A percentile compares a stretch with the other conserved stretches of the same genome.
These are phyloP conservation scores for Bullera alba DNA, from an alignment of 768 basidiomycete genomes.

Conservation along the genomic window DNA sequence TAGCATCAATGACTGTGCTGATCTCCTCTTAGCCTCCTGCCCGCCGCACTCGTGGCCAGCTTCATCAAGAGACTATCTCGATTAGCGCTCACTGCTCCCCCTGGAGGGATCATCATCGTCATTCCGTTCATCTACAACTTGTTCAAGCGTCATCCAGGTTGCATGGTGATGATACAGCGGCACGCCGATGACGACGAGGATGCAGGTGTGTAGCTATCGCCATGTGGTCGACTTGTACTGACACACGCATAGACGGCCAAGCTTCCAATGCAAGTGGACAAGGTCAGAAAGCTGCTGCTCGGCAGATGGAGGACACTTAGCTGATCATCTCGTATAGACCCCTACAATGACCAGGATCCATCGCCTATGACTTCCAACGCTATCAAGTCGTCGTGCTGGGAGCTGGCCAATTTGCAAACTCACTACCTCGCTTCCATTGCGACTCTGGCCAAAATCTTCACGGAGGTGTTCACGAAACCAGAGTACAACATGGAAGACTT, in stretches of 20 bases:
- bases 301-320: slow-evolving; percentile 3
- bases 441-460: slow-evolving; percentile 77
- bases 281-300: slow-evolving; percentile 10
- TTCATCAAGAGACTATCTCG: slow-evolving; percentile 87
- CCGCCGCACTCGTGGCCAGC: slow-evolving; percentile 82
- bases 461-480: slow-evolving; percentile 87
- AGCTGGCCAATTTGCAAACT: slow-evolving; percentile 65
- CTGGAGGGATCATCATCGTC: slow-evolving; percentile 80
- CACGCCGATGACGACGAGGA: slow-evolving; percentile 25
- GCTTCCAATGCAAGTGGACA: no score
- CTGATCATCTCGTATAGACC: slow-evolving; percentile 51
- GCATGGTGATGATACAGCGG: slow-evolving; percentile 90
- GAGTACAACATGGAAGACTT: slow-evolving; percentile 89
- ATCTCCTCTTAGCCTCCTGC: slow-evolving; percentile 61
- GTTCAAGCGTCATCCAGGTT: slow-evolving; percentile 79
- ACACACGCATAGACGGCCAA: no score
- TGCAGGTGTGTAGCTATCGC: not conserved
- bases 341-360: slow-evolving; percentile 60
- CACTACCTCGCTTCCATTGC: slow-evolving; percentile 86
- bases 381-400: slow-evolving; percentile 85
- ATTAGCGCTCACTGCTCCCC: slow-evolving; percentile 75
- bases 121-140: slow-evolving; percentile 93
- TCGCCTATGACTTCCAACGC: slow-evolving; percentile 75
- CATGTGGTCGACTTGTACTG: not conserved
- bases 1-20: not conserved